Evolutionary conservation across 495 filamentous ascomycete species (phyloP).

Genomic region (Aspergillus homomorphus): DNA sequence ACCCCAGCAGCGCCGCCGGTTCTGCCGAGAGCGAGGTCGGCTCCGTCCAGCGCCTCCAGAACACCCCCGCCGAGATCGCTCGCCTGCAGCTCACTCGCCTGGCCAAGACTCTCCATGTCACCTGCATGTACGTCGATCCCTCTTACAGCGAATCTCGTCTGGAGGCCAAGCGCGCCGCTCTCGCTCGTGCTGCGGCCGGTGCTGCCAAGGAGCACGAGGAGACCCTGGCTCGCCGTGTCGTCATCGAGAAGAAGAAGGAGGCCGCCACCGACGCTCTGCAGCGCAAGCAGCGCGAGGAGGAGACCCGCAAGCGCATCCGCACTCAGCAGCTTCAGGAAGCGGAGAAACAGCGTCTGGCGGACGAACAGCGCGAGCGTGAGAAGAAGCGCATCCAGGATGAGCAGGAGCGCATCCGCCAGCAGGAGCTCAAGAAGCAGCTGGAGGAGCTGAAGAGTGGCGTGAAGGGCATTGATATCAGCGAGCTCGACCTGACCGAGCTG

Average conservation of each 20-base stretch:
- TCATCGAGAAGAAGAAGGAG: conserved; percentile 97
- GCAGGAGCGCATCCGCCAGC: conserved; percentile 83
- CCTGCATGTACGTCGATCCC: conserved; percentile 92
- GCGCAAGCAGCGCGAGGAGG: conserved; percentile 87
- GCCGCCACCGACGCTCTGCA: conserved; percentile 80
- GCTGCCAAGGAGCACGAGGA: conserved; percentile 89
- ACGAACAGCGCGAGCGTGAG: conserved; percentile 89
- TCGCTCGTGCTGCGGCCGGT: conserved; percentile 76
- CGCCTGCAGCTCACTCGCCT: conserved; percentile 89
- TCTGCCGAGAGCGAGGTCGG: conserved; percentile 84
- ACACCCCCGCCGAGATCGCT: conserved; percentile 96
- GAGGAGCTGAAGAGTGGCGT: conserved; percentile 87
- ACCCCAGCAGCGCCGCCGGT: conserved; percentile 78
- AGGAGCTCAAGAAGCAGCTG: conserved; percentile 93
- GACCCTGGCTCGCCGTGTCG: conserved; percentile 78
- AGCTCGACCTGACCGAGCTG: conserved; percentile 77
- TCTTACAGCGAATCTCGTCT: conserved; percentile 74
- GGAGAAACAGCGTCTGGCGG: conserved; percentile 78
- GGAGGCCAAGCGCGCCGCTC: conserved; percentile 75
- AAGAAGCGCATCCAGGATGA: conserved; percentile 84
- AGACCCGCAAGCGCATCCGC: conserved; percentile 74
- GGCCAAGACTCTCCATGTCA: conserved; percentile 84
- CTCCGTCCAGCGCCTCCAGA: conserved; percentile 91
- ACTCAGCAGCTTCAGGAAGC: conserved; percentile 84
- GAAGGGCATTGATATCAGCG: conserved; percentile 74